phyloP scores from a whole-genome alignment of 345 rosid species.

The Corchorus capsularis region DNA sequence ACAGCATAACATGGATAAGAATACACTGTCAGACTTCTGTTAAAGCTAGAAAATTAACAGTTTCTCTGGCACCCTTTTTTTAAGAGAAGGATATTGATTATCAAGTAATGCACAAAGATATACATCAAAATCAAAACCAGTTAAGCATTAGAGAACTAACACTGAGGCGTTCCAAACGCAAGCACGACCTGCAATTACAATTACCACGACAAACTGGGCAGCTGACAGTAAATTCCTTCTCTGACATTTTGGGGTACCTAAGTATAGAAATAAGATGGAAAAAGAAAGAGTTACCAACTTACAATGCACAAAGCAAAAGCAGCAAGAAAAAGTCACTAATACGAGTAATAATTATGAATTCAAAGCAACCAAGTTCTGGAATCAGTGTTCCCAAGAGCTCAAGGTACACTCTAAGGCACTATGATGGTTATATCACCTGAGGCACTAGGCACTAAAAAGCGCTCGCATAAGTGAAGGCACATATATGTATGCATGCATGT shows the following conservation, averaged over 20 bases:
- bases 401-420: too few relatives aligned
- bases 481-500: too few relatives aligned
- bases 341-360: background rate
- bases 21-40: background rate
- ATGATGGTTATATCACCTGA: too few relatives aligned
- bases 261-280: background rate
- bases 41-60: too few relatives aligned
- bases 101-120: background rate
- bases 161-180: too few relatives aligned
- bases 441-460: too few relatives aligned
- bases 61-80: too few relatives aligned
- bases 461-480: too few relatives aligned
- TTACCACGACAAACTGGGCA: conserved; percentile 54
- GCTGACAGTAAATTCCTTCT: conserved; percentile 39
- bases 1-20: background rate
- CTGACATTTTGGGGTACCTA: conserved; percentile 48
- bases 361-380: background rate
- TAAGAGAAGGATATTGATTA: background rate
- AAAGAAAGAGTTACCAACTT: background rate
- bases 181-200: conserved; percentile 5
- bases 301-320: background rate
- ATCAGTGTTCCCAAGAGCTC: too few relatives aligned
- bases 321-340: too few relatives aligned
- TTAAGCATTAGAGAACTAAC: too few relatives aligned
- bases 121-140: background rate